These are phyloP conservation scores for Saccharomycopsis lassenensis DNA, from an alignment of 805 yeast genomes.

Conservation along the genomic window DNA sequence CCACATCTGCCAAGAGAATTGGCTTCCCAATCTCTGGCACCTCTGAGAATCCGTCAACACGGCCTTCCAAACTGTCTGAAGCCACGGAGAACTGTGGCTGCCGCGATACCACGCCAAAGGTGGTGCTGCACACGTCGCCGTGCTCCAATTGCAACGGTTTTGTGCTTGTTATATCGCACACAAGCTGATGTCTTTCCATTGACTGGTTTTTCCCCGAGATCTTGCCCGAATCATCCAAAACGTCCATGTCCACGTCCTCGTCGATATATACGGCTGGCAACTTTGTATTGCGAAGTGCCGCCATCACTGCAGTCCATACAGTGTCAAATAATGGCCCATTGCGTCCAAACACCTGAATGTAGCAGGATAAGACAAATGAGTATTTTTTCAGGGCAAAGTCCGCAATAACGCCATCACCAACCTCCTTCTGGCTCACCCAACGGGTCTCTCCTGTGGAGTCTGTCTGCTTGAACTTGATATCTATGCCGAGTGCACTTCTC, in stretches of 20 bases:
- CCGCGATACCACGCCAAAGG: slow-evolving; percentile 48
- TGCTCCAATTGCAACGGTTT: slow-evolving; percentile 31
- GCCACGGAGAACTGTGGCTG: slow-evolving; percentile 28
- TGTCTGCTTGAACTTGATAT: slow-evolving; percentile 40
- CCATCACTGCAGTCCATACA: slow-evolving; percentile 56
- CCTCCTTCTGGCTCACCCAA: too few species aligned
- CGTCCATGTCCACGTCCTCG: slow-evolving; percentile 37
- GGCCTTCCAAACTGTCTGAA: slow-evolving; percentile 24
- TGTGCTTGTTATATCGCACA: slow-evolving; percentile 40
- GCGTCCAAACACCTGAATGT: slow-evolving; percentile 66
- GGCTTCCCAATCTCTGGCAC: slow-evolving; percentile 18
- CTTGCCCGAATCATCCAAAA: slow-evolving; percentile 7
- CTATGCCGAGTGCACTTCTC: slow-evolving; percentile 42
- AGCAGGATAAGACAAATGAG: slow-evolving; percentile 56
- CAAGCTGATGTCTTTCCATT: slow-evolving; percentile 38
- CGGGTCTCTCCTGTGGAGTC: too few species aligned
- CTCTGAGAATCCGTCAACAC: slow-evolving; percentile 18
- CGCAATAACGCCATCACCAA: slow-evolving; percentile 19
- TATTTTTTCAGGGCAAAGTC: slow-evolving; percentile 34
- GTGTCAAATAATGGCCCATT: slow-evolving; percentile 75
- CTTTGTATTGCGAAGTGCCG: slow-evolving; percentile 46
- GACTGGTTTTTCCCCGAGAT: slow-evolving; percentile 30
- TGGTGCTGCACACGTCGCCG: slow-evolving; percentile 32
- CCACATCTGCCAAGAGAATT: slow-evolving; percentile 58
- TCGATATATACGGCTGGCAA: slow-evolving; percentile 64